Evolutionary conservation across 208 protist genomes (phyloP), one percentile per base, ranked within the genome.

Genomic region (Leishmania mexicana): DNA sequence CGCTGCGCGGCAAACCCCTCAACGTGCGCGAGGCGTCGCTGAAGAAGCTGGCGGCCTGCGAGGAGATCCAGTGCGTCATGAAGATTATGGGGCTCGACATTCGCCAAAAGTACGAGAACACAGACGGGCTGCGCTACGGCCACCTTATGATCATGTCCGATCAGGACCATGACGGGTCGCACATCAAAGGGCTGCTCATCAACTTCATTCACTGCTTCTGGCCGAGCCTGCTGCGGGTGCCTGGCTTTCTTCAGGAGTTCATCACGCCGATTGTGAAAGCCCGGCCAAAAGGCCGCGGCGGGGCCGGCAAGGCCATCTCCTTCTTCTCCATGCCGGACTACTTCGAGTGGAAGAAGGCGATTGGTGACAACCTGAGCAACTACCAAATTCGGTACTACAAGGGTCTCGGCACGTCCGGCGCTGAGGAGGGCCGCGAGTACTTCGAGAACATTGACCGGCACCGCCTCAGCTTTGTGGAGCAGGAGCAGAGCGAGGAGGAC

Each of bases 61-160:
- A 96, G 86, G 99, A 99, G 93, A 98, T 99, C 71, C 91, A 97
- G 79, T 88, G 80, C 64, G 85, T 99, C 28, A 97, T 97, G 89
- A 98, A 99, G 87, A 99, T 99, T 79, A 93, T 99, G 81, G 98
- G 98, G 8, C 89, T 99, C 13, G 96, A 99, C 85, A 86, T 99
- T 62, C 88, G 92, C 3, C 93, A 99, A 76, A 93, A 93, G 75
- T 99, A 99, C 91, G 88, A 83, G n/a, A 89, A 79, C 65, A 72
- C 87, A 0, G 94, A 98, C 47, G 83, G 85, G 35, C 91, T 99
- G 54, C 95, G 99, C 75, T 99, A 99, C 93, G 99, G 99, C 11
- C 95, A 98, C 75, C 83, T 99, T 47, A 99, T 99, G 99, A 99
- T 99, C 81, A 99, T 99, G 99, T 97, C 99, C 13, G 99, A 99